A percentile compares a stretch with the other conserved stretches of the same genome.
phyloP scores from a whole-genome alignment of 2,329 filamentous ascomycete genomes.

The Phialophora verrucosa region DNA sequence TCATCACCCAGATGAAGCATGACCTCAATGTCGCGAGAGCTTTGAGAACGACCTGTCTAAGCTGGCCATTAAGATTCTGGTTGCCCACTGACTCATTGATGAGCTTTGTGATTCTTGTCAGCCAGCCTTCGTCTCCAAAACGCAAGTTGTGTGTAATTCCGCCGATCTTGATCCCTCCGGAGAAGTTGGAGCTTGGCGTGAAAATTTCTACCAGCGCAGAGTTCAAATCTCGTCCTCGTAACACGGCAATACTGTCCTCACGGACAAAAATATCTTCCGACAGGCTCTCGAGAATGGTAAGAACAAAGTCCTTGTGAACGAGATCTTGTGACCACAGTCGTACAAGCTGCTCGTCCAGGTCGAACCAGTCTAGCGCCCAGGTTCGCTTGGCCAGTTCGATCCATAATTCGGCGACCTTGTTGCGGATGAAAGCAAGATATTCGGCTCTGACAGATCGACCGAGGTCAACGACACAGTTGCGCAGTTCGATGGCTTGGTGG shows the following conservation, averaged over 20 bases:
- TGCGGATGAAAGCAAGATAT: conserved; percentile 83
- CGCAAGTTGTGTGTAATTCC: conserved; percentile 73
- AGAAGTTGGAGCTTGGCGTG: conserved; percentile 75
- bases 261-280: conserved; percentile 93
- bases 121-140: conserved; percentile 83
- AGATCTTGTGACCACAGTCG: conserved; percentile 72
- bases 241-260: conserved; percentile 82
- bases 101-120: conserved; percentile 75
- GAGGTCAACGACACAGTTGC: conserved; percentile 78
- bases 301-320: conserved; percentile 81
- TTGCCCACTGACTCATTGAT: conserved; percentile 74
- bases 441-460: conserved; percentile 71
- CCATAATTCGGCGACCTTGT: conserved; percentile 95
- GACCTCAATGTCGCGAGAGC: conserved; percentile 78
- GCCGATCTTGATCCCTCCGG: conserved; percentile 73
- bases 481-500: conserved; percentile 71
- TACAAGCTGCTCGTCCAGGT: conserved; percentile 87
- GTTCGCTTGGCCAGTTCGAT: conserved; percentile 90
- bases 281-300: conserved; percentile 86
- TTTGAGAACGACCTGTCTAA: conserved; percentile 74
- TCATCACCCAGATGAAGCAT: conserved; percentile 84
- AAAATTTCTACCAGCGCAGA: conserved; percentile 93
- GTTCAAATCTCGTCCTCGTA: conserved; percentile 83
- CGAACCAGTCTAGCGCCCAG: conserved; percentile 91
- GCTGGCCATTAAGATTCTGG: conserved; percentile 62